Evolutionary conservation across 768 basidiomycete species (phyloP), one percentile per base, ranked within the genome.

Genomic region (Daedaleopsis sinensis): DNA sequence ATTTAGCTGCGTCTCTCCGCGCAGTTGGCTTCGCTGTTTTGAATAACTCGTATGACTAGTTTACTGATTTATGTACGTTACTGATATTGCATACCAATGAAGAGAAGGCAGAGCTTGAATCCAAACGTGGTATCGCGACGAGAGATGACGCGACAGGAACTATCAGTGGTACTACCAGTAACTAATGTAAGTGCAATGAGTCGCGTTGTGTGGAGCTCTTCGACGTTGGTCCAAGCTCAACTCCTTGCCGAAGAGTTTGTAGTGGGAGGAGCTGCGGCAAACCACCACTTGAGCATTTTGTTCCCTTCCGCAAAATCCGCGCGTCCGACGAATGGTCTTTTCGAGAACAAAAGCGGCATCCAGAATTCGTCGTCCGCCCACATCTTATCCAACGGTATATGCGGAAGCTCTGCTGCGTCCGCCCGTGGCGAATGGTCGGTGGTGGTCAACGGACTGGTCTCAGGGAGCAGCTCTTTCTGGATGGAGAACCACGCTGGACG

Each of bases 401-500:
- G 66, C 27, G 75, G 71, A 6, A 75, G 62, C 15, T 36, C 63
- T 12, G 49, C 39, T 0, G 42, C 3, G 13, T 43, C 4, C 46
- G 39, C 48, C 9, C 52, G 35, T 12, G 36, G 5, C 23, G 35
- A 8, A 12, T 35, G 54, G 38, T 44, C 42, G 24, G 52, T n/a
- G 32, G 36, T 37, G 11, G 53, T 46, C 38, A 44, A 51, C 21
- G 21, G 52, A 24, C 32, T n/a, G 39, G 13, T 18, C 11, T 11
- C 15, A 47, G 58, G 58, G 53, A 24, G 51, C 63, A 64, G 67
- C 59, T 23, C 59, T 37, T 59, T 47, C 24, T 59, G 66, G 10
- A 80, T 65, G 16, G 80, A 74, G 70, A 92, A 94, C 93, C 93
- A 96, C 67, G 85, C 71, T 0, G 94, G 94, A 19, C 80, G 80